phyloP scores from a whole-genome alignment of 176 grass and related monocot genomes.

The Avena eriantha region DNA sequence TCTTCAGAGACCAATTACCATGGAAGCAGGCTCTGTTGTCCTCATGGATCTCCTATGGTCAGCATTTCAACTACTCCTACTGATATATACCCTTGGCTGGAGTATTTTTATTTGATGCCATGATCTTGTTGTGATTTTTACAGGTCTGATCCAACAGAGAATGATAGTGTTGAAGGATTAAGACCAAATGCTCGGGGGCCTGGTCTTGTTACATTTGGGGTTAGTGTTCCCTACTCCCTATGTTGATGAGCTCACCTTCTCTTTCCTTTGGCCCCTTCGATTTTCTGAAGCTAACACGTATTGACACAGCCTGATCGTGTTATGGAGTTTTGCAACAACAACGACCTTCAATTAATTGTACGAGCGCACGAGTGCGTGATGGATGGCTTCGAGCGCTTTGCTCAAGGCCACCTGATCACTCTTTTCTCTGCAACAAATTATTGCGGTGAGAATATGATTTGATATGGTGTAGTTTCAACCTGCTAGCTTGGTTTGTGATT shows the following conservation, averaged over 20 bases:
- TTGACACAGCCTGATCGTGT: constrained; percentile 94
- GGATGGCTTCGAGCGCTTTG: constrained; percentile 99
- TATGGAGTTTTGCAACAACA: constrained; percentile 99
- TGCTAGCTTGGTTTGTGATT: neutral
- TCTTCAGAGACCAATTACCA: constrained; percentile 96
- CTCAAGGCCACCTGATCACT: constrained; percentile 99
- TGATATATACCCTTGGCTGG: constrained; percentile 1
- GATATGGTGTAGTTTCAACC: neutral
- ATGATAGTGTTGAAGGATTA: constrained; percentile 96
- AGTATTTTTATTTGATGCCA: constrained; percentile 37
- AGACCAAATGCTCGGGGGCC: constrained; percentile 95
- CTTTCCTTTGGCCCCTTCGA: constrained; percentile 5
- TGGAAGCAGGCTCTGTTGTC: constrained; percentile 98
- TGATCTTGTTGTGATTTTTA: constrained; percentile 44
- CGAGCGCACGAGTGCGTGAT: constrained; percentile 98
- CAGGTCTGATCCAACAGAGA: constrained; percentile 99
- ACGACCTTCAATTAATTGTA: constrained; percentile 96
- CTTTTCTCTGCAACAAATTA: constrained; percentile 99
- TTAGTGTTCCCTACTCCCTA: constrained; percentile 49
- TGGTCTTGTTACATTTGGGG: constrained; percentile 99
- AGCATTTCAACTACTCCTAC: neutral
- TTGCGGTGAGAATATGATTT: constrained; percentile 66
- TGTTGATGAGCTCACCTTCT: neutral
- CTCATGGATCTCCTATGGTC: constrained; percentile 99
- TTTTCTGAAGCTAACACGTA: constrained; percentile 42